A percentile compares a stretch with the other conserved stretches of the same genome.
These are phyloP conservation scores for Tuctoria greenei DNA, from an alignment of 176 grass and related monocot species.

Conservation along the genomic window DNA sequence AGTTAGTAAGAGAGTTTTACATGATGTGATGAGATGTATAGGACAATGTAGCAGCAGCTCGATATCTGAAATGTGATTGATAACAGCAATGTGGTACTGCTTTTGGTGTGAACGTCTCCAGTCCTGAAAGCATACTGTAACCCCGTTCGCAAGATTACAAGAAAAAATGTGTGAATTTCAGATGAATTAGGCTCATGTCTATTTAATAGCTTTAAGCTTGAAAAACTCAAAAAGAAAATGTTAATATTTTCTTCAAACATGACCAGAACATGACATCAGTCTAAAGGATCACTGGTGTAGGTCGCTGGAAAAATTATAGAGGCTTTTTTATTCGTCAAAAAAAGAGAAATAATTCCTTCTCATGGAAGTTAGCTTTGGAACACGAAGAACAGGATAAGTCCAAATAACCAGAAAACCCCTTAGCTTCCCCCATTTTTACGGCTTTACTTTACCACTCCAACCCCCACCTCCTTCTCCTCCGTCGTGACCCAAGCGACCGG, in stretches of 20 bases:
- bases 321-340: too few relatives aligned
- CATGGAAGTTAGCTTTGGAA: not conserved
- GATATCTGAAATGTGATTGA: not conserved
- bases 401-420: not conserved
- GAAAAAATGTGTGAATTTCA: too few relatives aligned
- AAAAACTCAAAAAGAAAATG: too few relatives aligned
- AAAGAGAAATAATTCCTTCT: too few relatives aligned
- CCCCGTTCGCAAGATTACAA: too few relatives aligned
- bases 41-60: not conserved
- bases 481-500: slow-evolving; percentile 18
- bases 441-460: not conserved
- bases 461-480: not conserved
- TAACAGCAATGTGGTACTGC: not conserved
- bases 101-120: too few relatives aligned
- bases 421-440: not conserved
- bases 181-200: too few relatives aligned
- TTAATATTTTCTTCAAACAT: too few relatives aligned
- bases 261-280: too few relatives aligned
- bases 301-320: too few relatives aligned
- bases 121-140: not conserved
- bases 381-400: not conserved
- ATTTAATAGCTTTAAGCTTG: too few relatives aligned
- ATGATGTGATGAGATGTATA: not conserved
- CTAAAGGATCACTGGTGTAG: too few relatives aligned
- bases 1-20: slow-evolving; percentile 1